These are phyloP conservation scores for Sporothrix brasiliensis DNA, from an alignment of 2,329 filamentous ascomycete species.

Conservation along the genomic window DNA sequence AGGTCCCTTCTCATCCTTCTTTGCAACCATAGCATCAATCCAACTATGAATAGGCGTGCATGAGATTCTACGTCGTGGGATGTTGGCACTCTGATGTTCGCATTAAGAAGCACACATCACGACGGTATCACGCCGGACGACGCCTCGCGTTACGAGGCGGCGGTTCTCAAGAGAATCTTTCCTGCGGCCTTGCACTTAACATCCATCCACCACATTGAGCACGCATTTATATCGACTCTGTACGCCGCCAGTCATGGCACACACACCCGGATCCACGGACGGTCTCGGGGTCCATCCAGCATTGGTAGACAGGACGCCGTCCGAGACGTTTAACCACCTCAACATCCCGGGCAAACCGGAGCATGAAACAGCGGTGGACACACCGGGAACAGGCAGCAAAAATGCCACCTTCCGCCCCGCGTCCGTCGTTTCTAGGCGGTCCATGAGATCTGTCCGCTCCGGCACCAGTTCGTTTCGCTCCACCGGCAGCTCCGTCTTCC, in stretches of 20 bases:
- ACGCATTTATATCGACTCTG: background rate
- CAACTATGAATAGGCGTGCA: background rate
- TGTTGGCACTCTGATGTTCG: slow-evolving; percentile 4
- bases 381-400: background rate
- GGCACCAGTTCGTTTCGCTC: slow-evolving; percentile 43
- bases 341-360: background rate
- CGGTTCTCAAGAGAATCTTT: too few relatives aligned
- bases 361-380: background rate
- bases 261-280: background rate
- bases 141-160: too few relatives aligned
- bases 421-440: slow-evolving; percentile 55
- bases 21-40: background rate
- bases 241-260: background rate
- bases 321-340: background rate
- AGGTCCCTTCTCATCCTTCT: background rate
- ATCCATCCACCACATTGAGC: background rate
- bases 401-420: slow-evolving; percentile 53
- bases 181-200: too few relatives aligned
- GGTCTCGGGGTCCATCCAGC: slow-evolving; percentile 9
- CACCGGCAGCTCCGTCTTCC: slow-evolving; percentile 56
- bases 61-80: background rate
- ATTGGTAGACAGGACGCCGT: background rate
- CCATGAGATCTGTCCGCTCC: slow-evolving; percentile 52
- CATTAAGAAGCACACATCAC: background rate
- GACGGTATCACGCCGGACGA: too few relatives aligned